Percentiles rank a stretch among this genome's conserved stretches.
Evolutionary conservation across 208 protist genomes (phyloP).

Genomic region (Kentomonas sorsogonicus): DNA sequence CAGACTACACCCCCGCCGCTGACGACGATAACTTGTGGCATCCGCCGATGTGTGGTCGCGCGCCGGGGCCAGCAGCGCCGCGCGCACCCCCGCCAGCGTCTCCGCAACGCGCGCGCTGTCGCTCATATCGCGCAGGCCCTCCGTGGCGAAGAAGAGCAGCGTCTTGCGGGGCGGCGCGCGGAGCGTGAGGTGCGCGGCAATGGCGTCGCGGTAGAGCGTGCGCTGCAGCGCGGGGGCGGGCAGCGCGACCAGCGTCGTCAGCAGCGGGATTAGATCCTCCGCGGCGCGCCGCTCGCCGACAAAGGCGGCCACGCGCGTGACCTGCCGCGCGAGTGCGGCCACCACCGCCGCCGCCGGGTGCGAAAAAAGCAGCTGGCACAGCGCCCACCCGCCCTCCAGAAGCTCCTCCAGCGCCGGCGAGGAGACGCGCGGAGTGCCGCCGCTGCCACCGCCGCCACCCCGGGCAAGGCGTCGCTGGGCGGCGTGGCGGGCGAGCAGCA

Average conservation of each 20-base stretch:
- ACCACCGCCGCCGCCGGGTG: constrained; percentile 29
- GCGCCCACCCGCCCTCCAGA: constrained; percentile 51
- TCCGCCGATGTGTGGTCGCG: too few species aligned
- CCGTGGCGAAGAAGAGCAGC: constrained; percentile 60
- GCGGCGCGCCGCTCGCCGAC: constrained; percentile 54
- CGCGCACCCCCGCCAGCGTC: constrained; percentile 22
- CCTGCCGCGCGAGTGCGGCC: constrained; percentile 28
- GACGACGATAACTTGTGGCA: too few species aligned
- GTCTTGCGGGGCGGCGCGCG: constrained; percentile 32
- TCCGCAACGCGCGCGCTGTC: too few species aligned
- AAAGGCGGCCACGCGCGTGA: constrained; percentile 37
- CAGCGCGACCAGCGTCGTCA: constrained; percentile 49
- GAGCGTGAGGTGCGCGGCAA: constrained; percentile 35
- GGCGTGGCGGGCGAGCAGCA: constrained; percentile 38
- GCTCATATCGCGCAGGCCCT: constrained; percentile 65
- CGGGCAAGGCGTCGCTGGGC: constrained; percentile 34
- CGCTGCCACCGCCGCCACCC: constrained; percentile 12
- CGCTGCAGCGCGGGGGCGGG: constrained; percentile 37
- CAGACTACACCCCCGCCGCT: constrained; percentile 17
- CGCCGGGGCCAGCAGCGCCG: constrained; percentile 42
- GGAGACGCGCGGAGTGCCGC: constrained; percentile 16
- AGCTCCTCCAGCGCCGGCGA: constrained; percentile 36
- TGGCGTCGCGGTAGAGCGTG: constrained; percentile 49
- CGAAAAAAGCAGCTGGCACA: constrained; percentile 50
- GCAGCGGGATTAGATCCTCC: constrained; percentile 65